A percentile compares a stretch with the other conserved stretches of the same genome.
Conservation (phyloP, 202 grass and related monocot species). For the Carex arenaria region DNA sequence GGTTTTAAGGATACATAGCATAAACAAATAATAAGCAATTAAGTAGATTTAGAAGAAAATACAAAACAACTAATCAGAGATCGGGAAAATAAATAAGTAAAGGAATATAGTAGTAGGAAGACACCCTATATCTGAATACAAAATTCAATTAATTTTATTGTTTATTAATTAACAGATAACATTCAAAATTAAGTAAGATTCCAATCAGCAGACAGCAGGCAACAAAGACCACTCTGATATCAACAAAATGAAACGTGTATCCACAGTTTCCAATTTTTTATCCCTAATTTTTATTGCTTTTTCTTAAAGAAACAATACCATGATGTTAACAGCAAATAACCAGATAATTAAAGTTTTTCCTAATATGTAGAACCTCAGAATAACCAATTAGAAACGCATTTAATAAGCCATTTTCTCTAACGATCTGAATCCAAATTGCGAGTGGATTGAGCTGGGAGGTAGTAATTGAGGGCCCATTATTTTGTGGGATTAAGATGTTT, state of each 20-base stretch:
- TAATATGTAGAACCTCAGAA: neutral
- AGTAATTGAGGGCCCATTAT: neutral
- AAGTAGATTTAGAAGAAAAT: neutral
- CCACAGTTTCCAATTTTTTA: neutral
- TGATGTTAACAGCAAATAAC: neutral
- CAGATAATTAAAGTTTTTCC: neutral
- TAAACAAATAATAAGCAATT: neutral
- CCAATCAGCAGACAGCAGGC: neutral
- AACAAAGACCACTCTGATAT: neutral
- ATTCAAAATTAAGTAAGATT: neutral
- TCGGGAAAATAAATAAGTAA: neutral
- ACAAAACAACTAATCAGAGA: neutral
- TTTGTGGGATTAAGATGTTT: neutral
- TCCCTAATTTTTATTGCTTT: neutral
- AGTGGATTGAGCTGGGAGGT: neutral
- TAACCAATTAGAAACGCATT: neutral
- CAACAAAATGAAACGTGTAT: neutral
- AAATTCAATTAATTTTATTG: neutral
- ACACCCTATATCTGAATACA: neutral
- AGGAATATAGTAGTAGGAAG: neutral
- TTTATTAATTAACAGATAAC: neutral
- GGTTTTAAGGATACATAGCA: slow-evolving; percentile 1
- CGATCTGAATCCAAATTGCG: neutral
- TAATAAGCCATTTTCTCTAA: neutral
- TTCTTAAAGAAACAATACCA: neutral